Evolutionary conservation across 495 filamentous ascomycete species (phyloP), one percentile per base, ranked within the genome.

Genomic region (Daldinia bambusicola): DNA sequence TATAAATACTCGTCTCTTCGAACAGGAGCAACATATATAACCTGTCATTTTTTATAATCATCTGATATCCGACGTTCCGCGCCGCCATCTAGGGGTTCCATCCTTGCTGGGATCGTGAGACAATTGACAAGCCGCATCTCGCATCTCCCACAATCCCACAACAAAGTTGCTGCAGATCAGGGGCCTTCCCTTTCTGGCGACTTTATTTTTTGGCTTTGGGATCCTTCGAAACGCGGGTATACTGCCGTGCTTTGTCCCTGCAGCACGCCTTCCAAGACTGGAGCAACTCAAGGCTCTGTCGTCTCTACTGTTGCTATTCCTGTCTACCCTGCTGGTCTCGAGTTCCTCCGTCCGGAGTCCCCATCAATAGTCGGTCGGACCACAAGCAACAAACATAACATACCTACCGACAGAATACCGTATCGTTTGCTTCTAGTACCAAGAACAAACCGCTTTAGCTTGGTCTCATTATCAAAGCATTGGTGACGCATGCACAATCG

Each of bases 61-160:
- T 59, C 63, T 37, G 53, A 55, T 53, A 67, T 64, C 55, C 59
- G 55, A 60, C 20, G 48, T 59, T 43, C 50, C 30, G 59, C 40
- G 50, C 60, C 40, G 63, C 52, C 22, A 61, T 64, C 50, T 65
- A 72, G 70, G 61, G 65, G 65, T 52, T 59, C 16, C 16, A 9
- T 57, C 56, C 64, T 61, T 52, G 16, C 65, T 34, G 53, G 70
- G 70, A 72, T 72, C 61, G 70, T 72, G 70, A 72, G 70, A 72
- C 70, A 69, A 69, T 59, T 45, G 61, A 68, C 65, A 69, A 58
- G 65, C 56, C 50, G 58, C 41, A 53, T 72, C 55, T 67, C 70
- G 53, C 61, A 58, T 69, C 30, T 6, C 58, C 53, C 59, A 64
- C 56, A 61, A 45, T 6, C 58, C 53, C 59, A 64, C 56, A 61